Evolutionary conservation across 1,284 basidiomycete genomes (phyloP), one percentile per base, ranked within the genome.

Genomic region (Amylostereum areolatum): DNA sequence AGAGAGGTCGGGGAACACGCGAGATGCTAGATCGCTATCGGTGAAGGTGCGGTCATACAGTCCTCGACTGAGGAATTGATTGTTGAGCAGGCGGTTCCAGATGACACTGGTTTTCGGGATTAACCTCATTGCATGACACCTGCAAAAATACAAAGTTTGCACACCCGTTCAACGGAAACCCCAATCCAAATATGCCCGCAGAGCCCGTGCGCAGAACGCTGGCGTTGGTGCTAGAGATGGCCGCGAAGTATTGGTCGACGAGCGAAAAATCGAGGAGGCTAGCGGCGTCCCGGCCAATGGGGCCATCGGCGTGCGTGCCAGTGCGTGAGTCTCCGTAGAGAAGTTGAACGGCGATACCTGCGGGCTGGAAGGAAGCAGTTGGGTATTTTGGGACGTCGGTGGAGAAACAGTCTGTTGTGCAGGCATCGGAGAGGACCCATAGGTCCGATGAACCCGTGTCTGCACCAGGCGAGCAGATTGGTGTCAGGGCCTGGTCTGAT

Each of bases 391-490:
- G 61, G 27, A 66, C 57, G 28, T 44, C 46, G 5, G 54, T 35
- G 10, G 37, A 40, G 12, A 51, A 47, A 49, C 65, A 63, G 29
- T 56, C 56, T 5, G 54, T 48, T 3, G 52, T 56, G 47, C 67
- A 70, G 4, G 54, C 51, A 45, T 64, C 60, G 1, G 68, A 65
- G n/a, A 67, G 61, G 10, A 68, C 55, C 68, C 69, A 70, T 3
- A 70, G 59, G 47, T 71, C 69, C n/a, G 65, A 61, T 29, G 67
- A 69, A 24, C 69, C 69, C 3, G 69, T 69, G 48, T 71, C 69
- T 67, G 50, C 28, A 31, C 12, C 3, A 18, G 45, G 18, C 10
- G 18, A 18, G 18, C 18, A 18, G 18, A 18, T 18, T 18, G 18
- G 18, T 18, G 18, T 18, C 18, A 18, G 18, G 18, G 18, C 18